These are phyloP conservation scores for Scutellospora calospora DNA, from an alignment of 371 early-diverging fungal genomes.

Conservation along the genomic window DNA sequence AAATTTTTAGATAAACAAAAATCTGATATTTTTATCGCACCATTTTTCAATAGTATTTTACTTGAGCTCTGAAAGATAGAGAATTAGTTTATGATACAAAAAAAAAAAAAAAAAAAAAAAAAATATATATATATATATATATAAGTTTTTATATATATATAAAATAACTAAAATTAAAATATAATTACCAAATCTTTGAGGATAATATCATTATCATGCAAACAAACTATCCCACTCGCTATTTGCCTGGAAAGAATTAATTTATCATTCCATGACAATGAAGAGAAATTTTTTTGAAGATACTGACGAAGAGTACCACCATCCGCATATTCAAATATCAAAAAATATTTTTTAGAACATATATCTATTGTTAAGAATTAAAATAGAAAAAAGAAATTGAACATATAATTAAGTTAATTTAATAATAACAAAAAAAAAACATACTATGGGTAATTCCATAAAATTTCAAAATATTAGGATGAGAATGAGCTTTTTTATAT, in stretches of 20 bases:
- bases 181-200: constrained; percentile 25
- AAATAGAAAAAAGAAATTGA: background rate
- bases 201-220: constrained; percentile 23
- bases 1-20: constrained; percentile 16
- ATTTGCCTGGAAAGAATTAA: constrained; percentile 15
- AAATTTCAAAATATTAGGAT: constrained; percentile 22
- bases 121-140: background rate
- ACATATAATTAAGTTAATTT: background rate
- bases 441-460: constrained; percentile 18
- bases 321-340: constrained; percentile 10
- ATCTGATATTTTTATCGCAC: constrained; percentile 8
- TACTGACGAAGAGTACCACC: constrained; percentile 3
- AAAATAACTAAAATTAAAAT: background rate
- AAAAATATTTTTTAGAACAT: background rate
- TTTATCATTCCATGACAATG: constrained; percentile 36
- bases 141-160: no score
- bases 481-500: constrained; percentile 15
- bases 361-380: background rate
- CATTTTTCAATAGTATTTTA: constrained; percentile 6
- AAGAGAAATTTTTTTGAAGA: background rate
- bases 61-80: background rate
- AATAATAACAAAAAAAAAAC: background rate
- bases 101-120: background rate
- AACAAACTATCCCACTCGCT: constrained; percentile 10
- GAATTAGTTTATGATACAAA: background rate